Percentiles rank a stretch among this genome's conserved stretches.
Conservation (phyloP, 495 filamentous ascomycete genomes). For the Talaromyces proteolyticus region DNA sequence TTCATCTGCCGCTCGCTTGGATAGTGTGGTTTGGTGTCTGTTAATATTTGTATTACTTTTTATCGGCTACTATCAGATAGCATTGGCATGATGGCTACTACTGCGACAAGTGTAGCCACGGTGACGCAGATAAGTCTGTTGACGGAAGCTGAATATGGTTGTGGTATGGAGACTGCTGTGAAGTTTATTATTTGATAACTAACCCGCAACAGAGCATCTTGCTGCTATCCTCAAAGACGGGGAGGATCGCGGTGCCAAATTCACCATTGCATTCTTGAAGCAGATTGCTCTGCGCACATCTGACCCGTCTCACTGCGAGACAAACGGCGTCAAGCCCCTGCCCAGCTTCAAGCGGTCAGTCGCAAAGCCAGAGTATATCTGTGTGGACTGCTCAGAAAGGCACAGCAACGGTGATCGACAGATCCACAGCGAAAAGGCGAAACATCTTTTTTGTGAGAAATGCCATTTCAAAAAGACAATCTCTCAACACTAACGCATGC, state of each 20-base stretch:
- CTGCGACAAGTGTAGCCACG: slow-evolving; percentile 1
- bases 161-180: slow-evolving; percentile 26
- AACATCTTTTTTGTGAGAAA: slow-evolving; percentile 37
- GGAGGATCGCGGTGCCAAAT: slow-evolving; percentile 25
- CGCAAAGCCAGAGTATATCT: slow-evolving; percentile 37
- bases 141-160: slow-evolving; percentile 40
- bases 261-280: slow-evolving; percentile 32
- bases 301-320: not conserved
- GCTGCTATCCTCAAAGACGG: slow-evolving; percentile 24
- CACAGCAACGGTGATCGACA: slow-evolving; percentile 27
- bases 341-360: not conserved
- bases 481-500: not conserved
- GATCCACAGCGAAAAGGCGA: slow-evolving; percentile 33
- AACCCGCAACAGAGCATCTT: slow-evolving; percentile 31
- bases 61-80: not conserved
- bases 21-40: not conserved
- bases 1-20: not conserved
- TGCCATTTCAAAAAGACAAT: not conserved
- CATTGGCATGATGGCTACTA: not conserved
- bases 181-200: not conserved
- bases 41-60: not conserved
- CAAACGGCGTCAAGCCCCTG: slow-evolving; percentile 1
- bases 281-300: slow-evolving; percentile 13
- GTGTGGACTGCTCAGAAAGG: slow-evolving; percentile 31
- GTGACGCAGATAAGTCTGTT: slow-evolving; percentile 10